phyloP scores from a whole-genome alignment of 768 basidiomycete genomes.

The Saitozyma podzolica region DNA sequence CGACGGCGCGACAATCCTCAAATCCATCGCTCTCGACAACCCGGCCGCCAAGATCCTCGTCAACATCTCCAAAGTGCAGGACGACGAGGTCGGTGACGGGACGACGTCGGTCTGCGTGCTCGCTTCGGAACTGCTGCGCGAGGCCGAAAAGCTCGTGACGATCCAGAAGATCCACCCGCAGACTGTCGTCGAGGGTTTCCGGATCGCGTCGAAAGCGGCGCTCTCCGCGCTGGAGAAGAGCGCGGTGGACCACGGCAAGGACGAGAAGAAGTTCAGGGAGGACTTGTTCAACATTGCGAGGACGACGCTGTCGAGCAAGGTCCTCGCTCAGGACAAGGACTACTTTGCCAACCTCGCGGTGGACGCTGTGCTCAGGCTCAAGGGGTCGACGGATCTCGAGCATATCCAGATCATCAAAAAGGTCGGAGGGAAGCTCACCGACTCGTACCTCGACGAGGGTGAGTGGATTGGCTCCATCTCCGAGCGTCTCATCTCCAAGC shows the following conservation, averaged over 20 bases:
- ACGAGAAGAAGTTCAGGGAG: conserved; percentile 72
- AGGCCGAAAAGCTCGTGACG: conserved; percentile 90
- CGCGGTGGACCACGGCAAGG: conserved; percentile 76
- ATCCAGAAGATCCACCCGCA: conserved; percentile 90
- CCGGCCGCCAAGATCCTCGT: conserved; percentile 98
- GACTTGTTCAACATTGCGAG: conserved; percentile 96
- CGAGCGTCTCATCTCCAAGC: not conserved
- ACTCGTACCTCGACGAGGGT: conserved; percentile 98
- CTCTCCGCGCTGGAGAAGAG: conserved; percentile 78
- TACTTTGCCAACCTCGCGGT: conserved; percentile 98
- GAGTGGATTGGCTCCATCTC: conserved; percentile 15
- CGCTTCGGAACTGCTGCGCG: conserved; percentile 84
- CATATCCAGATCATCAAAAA: conserved; percentile 99
- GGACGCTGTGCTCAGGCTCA: conserved; percentile 88
- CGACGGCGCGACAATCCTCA: conserved; percentile 97
- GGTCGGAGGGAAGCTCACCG: conserved; percentile 96
- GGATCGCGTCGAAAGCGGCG: conserved; percentile 83
- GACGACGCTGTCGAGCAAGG: conserved; percentile 94
- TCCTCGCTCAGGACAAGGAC: conserved; percentile 91
- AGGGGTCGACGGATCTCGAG: conserved; percentile 94
- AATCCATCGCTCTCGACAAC: conserved; percentile 95
- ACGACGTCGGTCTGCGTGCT: conserved; percentile 71
- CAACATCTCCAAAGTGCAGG: conserved; percentile 99
- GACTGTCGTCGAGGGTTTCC: conserved; percentile 94
- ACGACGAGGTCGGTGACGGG: conserved; percentile 96